Conservation (phyloP, 106 monocot genomes). For the Posidonia australis region DNA sequence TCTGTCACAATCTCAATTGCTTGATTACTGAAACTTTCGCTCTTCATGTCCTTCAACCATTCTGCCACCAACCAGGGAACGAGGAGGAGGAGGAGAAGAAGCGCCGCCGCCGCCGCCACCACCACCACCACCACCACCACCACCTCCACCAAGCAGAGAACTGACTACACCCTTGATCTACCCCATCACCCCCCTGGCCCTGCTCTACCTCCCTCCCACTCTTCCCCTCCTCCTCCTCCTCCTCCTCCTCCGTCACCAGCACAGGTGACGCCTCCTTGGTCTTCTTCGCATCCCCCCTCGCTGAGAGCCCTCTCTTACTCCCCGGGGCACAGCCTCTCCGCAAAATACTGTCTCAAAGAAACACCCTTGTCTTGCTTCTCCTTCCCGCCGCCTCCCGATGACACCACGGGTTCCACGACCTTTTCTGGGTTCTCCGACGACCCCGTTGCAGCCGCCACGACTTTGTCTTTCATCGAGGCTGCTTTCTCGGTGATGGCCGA, state of each 20-base stretch:
- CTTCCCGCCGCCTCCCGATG: conserved; percentile 1
- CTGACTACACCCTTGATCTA: conserved; percentile 9
- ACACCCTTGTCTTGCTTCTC: conserved; percentile 15
- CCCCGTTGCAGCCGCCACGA: not conserved
- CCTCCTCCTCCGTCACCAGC: not conserved
- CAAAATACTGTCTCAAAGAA: conserved; percentile 25
- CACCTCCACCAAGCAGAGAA: conserved; percentile 6
- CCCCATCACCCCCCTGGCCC: conserved; percentile 8
- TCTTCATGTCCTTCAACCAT: too few relatives aligned
- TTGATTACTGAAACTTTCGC: conserved; percentile 6
- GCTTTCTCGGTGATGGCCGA: conserved; percentile 3
- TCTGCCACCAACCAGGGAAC: too few relatives aligned
- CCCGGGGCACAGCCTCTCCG: conserved; percentile 47
- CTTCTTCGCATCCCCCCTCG: conserved; percentile 37
- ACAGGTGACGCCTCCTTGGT: conserved; percentile 1
- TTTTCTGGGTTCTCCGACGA: not conserved
- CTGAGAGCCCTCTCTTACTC: conserved; percentile 43
- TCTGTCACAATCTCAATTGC: conserved; percentile 9
- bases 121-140: too few relatives aligned
- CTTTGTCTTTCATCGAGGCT: conserved; percentile 1
- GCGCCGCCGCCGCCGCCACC: too few relatives aligned
- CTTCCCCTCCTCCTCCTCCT: not conserved
- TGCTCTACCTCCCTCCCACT: too few relatives aligned
- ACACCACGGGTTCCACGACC: too few relatives aligned
- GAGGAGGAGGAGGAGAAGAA: too few relatives aligned